A percentile compares a stretch with the other conserved stretches of the same genome.
phyloP scores from a whole-genome alignment of 140 eudicot species.

The Oenanthe javanica region DNA sequence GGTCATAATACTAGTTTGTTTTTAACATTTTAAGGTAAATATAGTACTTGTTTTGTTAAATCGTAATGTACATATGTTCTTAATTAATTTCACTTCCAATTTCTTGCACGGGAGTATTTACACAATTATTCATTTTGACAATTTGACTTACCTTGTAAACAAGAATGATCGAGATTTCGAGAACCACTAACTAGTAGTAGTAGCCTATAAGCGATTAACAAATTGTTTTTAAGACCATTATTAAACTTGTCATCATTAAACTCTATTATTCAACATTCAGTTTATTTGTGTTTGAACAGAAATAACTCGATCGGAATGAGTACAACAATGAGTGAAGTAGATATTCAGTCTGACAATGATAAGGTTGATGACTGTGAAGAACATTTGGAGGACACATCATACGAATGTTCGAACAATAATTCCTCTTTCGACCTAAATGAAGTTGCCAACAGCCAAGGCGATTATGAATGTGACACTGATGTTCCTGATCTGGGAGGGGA shows the following conservation, averaged over 20 bases:
- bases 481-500: slow-evolving; percentile 19
- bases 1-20: not conserved
- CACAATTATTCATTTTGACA: not conserved
- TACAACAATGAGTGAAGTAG: slow-evolving; percentile 23
- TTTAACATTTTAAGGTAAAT: no score
- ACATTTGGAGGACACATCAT: slow-evolving; percentile 27
- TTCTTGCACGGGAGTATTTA: not conserved
- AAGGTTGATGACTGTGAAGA: slow-evolving; percentile 22
- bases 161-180: no score
- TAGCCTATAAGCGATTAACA: no score
- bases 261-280: no score
- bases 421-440: slow-evolving; percentile 68
- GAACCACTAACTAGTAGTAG: no score
- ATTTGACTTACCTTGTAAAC: not conserved
- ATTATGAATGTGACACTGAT: slow-evolving; percentile 1
- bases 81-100: no score
- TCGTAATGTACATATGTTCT: no score
- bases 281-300: not conserved
- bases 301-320: slow-evolving; percentile 1
- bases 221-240: not conserved
- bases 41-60: no score
- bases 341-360: slow-evolving; percentile 19
- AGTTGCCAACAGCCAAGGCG: slow-evolving; percentile 38
- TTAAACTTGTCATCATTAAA: no score
- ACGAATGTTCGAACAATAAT: slow-evolving; percentile 27